Conservation (phyloP, 1,284 basidiomycete genomes). For the Dichomitus squalens region DNA sequence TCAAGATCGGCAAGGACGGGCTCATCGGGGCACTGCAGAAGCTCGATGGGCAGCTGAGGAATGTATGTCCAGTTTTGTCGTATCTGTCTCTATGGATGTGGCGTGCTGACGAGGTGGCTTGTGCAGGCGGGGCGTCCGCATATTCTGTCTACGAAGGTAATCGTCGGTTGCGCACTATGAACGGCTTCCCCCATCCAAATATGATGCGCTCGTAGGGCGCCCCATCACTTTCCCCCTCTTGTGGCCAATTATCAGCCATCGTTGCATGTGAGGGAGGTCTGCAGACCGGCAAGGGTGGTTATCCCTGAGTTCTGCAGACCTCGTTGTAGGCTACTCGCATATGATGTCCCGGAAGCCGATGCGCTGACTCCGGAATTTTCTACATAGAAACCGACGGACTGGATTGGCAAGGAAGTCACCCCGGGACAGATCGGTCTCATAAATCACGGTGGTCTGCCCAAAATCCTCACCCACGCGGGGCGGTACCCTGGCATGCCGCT, state of each 20-base stretch:
- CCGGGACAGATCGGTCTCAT: constrained; percentile 71
- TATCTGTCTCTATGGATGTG: background rate
- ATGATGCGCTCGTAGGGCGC: no score
- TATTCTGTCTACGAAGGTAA: constrained; percentile 46
- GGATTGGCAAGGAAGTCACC: constrained; percentile 69
- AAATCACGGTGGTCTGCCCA: constrained; percentile 78
- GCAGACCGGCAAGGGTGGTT: no score
- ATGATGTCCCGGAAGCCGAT: background rate
- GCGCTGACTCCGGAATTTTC: background rate
- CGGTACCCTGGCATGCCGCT: constrained; percentile 76
- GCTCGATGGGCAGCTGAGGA: constrained; percentile 58
- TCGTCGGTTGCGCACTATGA: constrained; percentile 9
- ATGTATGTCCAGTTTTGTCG: constrained; percentile 38
- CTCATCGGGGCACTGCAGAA: constrained; percentile 65
- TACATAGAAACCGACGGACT: constrained; percentile 56
- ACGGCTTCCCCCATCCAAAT: no score
- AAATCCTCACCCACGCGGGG: constrained; percentile 68
- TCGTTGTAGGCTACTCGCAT: background rate
- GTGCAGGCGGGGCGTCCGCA: constrained; percentile 52
- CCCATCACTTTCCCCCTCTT: no score
- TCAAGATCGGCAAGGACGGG: constrained; percentile 65
- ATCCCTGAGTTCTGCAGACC: no score
- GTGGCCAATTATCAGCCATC: no score
- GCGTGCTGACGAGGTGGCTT: background rate
- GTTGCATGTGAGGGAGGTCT: no score